A percentile compares a stretch with the other conserved stretches of the same genome.
Evolutionary conservation across 441 rosid genomes (phyloP).

Genomic region (Populus hybrid): DNA sequence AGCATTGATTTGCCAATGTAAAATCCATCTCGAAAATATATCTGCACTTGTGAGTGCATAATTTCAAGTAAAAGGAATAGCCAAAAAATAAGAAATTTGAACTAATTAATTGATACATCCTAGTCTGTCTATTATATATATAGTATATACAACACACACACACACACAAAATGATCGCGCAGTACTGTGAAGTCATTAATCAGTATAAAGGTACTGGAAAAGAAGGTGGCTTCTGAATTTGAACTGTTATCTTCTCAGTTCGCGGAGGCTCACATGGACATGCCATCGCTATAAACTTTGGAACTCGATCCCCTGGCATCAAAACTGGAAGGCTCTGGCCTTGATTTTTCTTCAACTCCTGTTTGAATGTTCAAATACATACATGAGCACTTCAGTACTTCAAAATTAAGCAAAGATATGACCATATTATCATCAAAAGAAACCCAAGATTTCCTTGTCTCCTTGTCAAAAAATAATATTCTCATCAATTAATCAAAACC

Average conservation of each 20-base stretch:
- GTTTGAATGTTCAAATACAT: not conserved
- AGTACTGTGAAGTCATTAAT: not conserved
- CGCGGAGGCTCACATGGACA: slow-evolving; percentile 31
- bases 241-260: slow-evolving; percentile 12
- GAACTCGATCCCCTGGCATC: slow-evolving; percentile 52
- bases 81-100: not conserved
- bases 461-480: not conserved
- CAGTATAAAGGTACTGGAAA: not conserved
- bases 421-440: not conserved
- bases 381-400: not conserved
- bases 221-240: slow-evolving; percentile 15
- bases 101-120: not conserved
- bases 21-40: not conserved
- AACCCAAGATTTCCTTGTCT: not conserved
- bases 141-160: not conserved
- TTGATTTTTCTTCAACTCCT: slow-evolving; percentile 22
- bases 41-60: not conserved
- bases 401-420: not conserved
- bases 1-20: not conserved
- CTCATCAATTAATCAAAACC: not conserved
- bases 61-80: not conserved
- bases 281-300: slow-evolving; percentile 45
- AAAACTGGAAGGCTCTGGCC: slow-evolving; percentile 31
- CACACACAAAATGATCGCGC: not conserved
- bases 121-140: not conserved